These are phyloP conservation scores for Lonicera japonica DNA, from an alignment of 129 eudicot species.

Conservation along the genomic window DNA sequence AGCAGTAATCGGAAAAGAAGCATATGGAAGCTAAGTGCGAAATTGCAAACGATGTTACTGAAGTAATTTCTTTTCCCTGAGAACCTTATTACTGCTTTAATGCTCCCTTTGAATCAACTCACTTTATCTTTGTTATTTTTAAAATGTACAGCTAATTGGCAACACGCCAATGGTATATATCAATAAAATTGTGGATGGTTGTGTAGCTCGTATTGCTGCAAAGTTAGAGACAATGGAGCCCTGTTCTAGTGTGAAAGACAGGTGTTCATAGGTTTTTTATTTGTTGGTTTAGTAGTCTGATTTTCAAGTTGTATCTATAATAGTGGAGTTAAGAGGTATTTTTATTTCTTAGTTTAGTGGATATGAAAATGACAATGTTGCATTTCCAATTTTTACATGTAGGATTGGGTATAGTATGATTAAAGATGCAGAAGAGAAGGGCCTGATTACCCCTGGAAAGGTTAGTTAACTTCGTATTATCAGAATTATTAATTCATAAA, in stretches of 20 bases:
- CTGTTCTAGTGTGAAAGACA: conserved; percentile 68
- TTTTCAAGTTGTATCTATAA: neutral
- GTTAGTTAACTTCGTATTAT: conserved; percentile 20
- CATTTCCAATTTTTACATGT: conserved; percentile 1
- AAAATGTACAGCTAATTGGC: conserved; percentile 49
- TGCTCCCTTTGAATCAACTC: neutral
- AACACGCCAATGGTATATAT: conserved; percentile 73
- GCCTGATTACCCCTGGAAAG: conserved; percentile 67
- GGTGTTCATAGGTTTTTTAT: conserved; percentile 21
- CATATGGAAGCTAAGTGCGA: conserved; percentile 41
- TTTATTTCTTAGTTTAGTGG: too few relatives aligned
- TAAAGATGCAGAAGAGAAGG: conserved; percentile 74
- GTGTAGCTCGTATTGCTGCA: conserved; percentile 59
- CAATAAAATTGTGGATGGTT: conserved; percentile 54
- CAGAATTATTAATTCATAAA: neutral
- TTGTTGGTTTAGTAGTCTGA: neutral
- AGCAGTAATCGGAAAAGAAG: conserved; percentile 30
- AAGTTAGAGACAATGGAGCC: conserved; percentile 70
- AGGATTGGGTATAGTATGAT: conserved; percentile 66
- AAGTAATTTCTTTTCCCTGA: conserved; percentile 31
- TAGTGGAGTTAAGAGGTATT: neutral
- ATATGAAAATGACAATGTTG: neutral
- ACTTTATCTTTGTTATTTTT: neutral
- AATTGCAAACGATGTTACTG: conserved; percentile 62
- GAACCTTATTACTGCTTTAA: neutral